These are phyloP conservation scores for Aspergillus ochraceoroseus DNA, from an alignment of 2,329 filamentous ascomycete species.

Conservation along the genomic window DNA sequence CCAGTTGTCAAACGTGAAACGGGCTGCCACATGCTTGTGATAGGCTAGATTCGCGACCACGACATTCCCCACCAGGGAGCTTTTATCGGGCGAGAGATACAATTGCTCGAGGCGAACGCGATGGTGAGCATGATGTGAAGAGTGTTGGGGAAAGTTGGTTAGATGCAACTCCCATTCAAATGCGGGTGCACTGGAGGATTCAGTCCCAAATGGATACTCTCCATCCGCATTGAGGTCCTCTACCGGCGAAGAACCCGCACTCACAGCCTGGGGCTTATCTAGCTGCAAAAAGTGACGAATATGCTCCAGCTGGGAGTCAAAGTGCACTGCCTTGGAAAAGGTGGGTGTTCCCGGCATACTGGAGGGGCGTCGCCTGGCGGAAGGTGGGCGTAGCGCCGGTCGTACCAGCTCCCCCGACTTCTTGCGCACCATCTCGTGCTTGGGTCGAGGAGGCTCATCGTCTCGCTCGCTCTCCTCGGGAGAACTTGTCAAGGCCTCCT, in stretches of 20 bases:
- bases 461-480: constrained; percentile 52
- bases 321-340: constrained; percentile 96
- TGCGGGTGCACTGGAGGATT: constrained; percentile 49
- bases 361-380: constrained; percentile 70
- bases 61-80: constrained; percentile 75
- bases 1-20: constrained; percentile 97
- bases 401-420: constrained; percentile 97
- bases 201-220: constrained; percentile 77
- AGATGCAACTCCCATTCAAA: constrained; percentile 86
- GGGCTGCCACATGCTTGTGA: constrained; percentile 79
- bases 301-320: constrained; percentile 92
- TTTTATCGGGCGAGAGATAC: constrained; percentile 82
- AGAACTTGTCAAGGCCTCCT: constrained; percentile 41
- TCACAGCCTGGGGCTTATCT: constrained; percentile 91
- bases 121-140: constrained; percentile 52
- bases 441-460: constrained; percentile 59
- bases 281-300: constrained; percentile 93
- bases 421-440: constrained; percentile 92
- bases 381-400: constrained; percentile 76
- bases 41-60: constrained; percentile 86
- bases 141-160: constrained; percentile 72
- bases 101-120: constrained; percentile 80
- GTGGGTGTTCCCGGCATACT: constrained; percentile 98
- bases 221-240: constrained; percentile 80
- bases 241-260: constrained; percentile 84